Evolutionary conservation across 768 basidiomycete genomes (phyloP), one percentile per base, ranked within the genome.

Genomic region (Galerina sulciceps): DNA sequence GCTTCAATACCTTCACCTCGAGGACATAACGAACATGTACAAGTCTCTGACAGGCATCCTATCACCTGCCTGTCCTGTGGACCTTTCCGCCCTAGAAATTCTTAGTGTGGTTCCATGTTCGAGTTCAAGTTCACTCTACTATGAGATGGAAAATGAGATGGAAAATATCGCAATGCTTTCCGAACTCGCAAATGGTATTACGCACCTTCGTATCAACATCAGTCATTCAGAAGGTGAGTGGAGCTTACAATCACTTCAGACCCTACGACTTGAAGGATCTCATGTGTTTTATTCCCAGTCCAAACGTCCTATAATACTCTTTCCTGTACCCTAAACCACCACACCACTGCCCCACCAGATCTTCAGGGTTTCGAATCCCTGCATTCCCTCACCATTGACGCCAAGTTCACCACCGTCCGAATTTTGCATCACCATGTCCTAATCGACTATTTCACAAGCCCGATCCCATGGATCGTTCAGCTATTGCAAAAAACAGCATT

Each of bases 301-400:
- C 15, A 20, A 6, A 36, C 26, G 35, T 43, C 41, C 2, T 57
- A 49, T 35, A 57, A 57, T 50, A 48, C 55, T 17, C 47, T 57
- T 14, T 41, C 35, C 6, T 57, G 42, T 22, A 4, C 41, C 5
- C 22, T 57, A 17, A n/a, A 23, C 8, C 22, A n/a, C 9, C 47
- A 57, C n/a, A 15, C 6, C 11, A 35, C 40, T 5, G 4, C n/a
- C 4, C 11, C 49, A 6, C 55, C 55, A 2, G 22, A 42, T 13
- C 55, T 57, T 20, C 55, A 34, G 22, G 47, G 14, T 8, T 41
- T 57, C 18, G 40, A 43, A 6, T 26, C 26, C 20, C 47, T 57
- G 4, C 31, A 41, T 15, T 42, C 26, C 8, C 26, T 31, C 8
- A 31, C 26, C 4, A 8, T 31, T 8, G 2, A 5, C 26, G 26